Conservation (phyloP, 768 basidiomycete genomes). For the Tephrocybe sp. region DNA sequence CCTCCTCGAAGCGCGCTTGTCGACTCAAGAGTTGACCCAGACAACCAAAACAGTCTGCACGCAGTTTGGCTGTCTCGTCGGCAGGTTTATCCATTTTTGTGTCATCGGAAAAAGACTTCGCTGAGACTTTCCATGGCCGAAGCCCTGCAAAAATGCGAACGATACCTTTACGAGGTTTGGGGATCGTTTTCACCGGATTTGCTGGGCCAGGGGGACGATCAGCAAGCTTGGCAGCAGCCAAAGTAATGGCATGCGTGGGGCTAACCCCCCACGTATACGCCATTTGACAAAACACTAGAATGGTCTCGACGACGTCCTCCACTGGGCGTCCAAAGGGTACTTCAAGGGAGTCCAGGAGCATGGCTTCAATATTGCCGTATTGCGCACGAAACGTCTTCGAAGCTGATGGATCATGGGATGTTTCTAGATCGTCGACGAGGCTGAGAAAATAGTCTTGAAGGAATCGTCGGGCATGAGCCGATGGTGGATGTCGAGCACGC, state of each 20-base stretch:
- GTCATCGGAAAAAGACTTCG: background rate
- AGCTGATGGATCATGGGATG: slow-evolving; percentile 7
- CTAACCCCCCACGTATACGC: slow-evolving; percentile 22
- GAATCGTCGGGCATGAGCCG: slow-evolving; percentile 14
- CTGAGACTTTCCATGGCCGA: slow-evolving; percentile 4
- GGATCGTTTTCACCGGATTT: background rate
- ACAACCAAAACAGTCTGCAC: slow-evolving; percentile 26
- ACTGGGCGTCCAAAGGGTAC: slow-evolving; percentile 9
- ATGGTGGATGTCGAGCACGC: slow-evolving; percentile 20
- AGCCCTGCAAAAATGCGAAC: background rate
- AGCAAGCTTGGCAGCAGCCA: slow-evolving; percentile 18
- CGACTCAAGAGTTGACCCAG: slow-evolving; percentile 25
- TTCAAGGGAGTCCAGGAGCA: slow-evolving; percentile 19
- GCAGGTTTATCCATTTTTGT: background rate
- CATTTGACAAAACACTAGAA: slow-evolving; percentile 22
- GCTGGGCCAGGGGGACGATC: background rate
- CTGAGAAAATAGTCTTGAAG: slow-evolving; percentile 22
- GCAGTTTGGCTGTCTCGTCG: slow-evolving; percentile 11
- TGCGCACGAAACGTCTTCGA: slow-evolving; percentile 18
- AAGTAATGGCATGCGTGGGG: slow-evolving; percentile 17
- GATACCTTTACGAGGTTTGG: background rate
- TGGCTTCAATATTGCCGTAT: slow-evolving; percentile 22
- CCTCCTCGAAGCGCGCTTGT: slow-evolving; percentile 18
- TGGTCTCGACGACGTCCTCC: slow-evolving; percentile 17
- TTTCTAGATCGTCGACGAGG: slow-evolving; percentile 15